phyloP scores from a whole-genome alignment of 1,284 basidiomycete genomes.

The Apiotrichum brassicae region DNA sequence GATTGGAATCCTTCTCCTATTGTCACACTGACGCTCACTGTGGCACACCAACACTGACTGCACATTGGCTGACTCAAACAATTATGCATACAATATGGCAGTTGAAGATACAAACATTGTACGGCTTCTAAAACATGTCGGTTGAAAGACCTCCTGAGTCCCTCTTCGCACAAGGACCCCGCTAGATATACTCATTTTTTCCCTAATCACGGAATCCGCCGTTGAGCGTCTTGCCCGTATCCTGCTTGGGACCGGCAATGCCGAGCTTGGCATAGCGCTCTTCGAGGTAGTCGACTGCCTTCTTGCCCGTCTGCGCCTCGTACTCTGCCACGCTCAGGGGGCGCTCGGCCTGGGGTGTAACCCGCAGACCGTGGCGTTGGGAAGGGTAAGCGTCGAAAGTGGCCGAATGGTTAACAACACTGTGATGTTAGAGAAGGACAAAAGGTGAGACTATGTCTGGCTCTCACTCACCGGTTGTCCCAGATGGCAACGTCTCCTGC shows the following conservation, averaged over 20 bases:
- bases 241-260: constrained; percentile 29
- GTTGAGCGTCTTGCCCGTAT: constrained; percentile 33
- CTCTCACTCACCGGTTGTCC: constrained; percentile 53
- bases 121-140: too few relatives aligned
- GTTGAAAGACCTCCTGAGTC: too few relatives aligned
- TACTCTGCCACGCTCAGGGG: constrained; percentile 69
- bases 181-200: too few relatives aligned
- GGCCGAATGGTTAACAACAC: constrained; percentile 1
- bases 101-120: too few relatives aligned
- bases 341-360: constrained; percentile 72
- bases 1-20: too few relatives aligned
- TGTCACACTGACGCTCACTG: too few relatives aligned
- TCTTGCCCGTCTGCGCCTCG: constrained; percentile 50
- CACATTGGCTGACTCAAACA: too few relatives aligned
- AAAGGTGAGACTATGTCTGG: constrained; percentile 26
- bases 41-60: too few relatives aligned
- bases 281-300: constrained; percentile 43
- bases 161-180: too few relatives aligned
- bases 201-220: constrained; percentile 42
- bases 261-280: constrained; percentile 39
- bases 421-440: too few relatives aligned
- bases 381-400: constrained; percentile 20
- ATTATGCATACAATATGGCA: too few relatives aligned
- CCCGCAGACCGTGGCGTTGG: constrained; percentile 66
- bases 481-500: constrained; percentile 44